These are phyloP conservation scores for Hippophae rhamnoides DNA, from an alignment of 306 rosid species.

Conservation along the genomic window DNA sequence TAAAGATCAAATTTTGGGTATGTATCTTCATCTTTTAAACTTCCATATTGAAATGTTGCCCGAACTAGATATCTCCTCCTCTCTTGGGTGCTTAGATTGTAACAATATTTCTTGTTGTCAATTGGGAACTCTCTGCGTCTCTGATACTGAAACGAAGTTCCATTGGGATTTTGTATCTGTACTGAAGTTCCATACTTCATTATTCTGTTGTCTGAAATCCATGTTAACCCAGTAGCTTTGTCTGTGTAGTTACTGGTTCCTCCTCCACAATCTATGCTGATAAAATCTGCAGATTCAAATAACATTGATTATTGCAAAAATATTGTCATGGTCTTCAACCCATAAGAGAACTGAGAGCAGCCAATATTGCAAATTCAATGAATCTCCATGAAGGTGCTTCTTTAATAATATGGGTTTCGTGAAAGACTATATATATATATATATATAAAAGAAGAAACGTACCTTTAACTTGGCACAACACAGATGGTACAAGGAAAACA, in stretches of 20 bases:
- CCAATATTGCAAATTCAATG: too few species aligned
- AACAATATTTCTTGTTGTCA: constrained; percentile 66
- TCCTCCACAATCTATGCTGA: constrained; percentile 92
- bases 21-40: too few species aligned
- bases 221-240: constrained; percentile 54
- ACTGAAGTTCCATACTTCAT: constrained; percentile 49
- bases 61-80: constrained; percentile 70
- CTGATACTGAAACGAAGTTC: constrained; percentile 45
- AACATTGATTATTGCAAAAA: neutral
- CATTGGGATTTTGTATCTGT: constrained; percentile 42
- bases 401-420: too few species aligned
- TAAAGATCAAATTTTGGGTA: too few species aligned
- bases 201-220: constrained; percentile 60
- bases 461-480: constrained; percentile 74
- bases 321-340: neutral
- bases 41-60: constrained; percentile 22
- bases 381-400: too few species aligned
- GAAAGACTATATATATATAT: too few species aligned
- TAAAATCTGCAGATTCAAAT: constrained; percentile 47
- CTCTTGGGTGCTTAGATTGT: constrained; percentile 55
- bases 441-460: constrained; percentile 14
- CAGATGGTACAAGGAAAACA: constrained; percentile 32
- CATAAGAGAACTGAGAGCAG: too few species aligned
- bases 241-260: constrained; percentile 68
- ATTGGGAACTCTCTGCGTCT: constrained; percentile 68